phyloP scores from a whole-genome alignment of 1,284 basidiomycete genomes.

The Puccinia novopanici region DNA sequence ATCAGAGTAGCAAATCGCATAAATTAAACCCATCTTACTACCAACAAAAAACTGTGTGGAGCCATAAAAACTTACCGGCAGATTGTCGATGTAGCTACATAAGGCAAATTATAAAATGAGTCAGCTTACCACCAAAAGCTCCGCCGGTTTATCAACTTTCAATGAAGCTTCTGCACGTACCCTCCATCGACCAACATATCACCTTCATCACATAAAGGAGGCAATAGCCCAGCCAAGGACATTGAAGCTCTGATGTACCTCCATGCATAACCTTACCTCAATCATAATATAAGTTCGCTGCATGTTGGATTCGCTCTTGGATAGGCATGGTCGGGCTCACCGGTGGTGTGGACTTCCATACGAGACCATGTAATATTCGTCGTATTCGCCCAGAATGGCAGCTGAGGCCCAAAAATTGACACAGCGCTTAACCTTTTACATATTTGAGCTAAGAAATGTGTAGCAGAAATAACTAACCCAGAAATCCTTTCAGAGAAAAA shows the following conservation, averaged over 20 bases:
- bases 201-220: slow-evolving; percentile 92
- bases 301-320: slow-evolving; percentile 62
- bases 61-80: slow-evolving; percentile 67
- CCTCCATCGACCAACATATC: slow-evolving; percentile 63
- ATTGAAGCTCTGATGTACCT: slow-evolving; percentile 82
- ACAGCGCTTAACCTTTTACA: neutral
- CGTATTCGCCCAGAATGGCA: slow-evolving; percentile 97
- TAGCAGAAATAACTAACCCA: slow-evolving; percentile 72
- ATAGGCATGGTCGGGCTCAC: slow-evolving; percentile 64
- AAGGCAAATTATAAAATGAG: slow-evolving; percentile 69
- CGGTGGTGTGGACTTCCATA: slow-evolving; percentile 96
- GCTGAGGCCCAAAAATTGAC: slow-evolving; percentile 71
- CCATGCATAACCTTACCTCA: slow-evolving; percentile 57
- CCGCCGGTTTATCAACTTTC: slow-evolving; percentile 57
- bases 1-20: too few relatives aligned
- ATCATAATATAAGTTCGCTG: slow-evolving; percentile 62
- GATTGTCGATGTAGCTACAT: slow-evolving; percentile 73
- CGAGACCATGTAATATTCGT: slow-evolving; percentile 96
- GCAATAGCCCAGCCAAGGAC: slow-evolving; percentile 91
- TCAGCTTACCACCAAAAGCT: slow-evolving; percentile 59
- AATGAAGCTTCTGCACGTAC: slow-evolving; percentile 52
- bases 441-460: slow-evolving; percentile 2
- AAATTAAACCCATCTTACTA: neutral
- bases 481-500: slow-evolving; percentile 70
- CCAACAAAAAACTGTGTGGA: neutral